Base-by-base conservation (phyloP, 208 protist genomes). In the Acanthamoeba sp. region DNA sequence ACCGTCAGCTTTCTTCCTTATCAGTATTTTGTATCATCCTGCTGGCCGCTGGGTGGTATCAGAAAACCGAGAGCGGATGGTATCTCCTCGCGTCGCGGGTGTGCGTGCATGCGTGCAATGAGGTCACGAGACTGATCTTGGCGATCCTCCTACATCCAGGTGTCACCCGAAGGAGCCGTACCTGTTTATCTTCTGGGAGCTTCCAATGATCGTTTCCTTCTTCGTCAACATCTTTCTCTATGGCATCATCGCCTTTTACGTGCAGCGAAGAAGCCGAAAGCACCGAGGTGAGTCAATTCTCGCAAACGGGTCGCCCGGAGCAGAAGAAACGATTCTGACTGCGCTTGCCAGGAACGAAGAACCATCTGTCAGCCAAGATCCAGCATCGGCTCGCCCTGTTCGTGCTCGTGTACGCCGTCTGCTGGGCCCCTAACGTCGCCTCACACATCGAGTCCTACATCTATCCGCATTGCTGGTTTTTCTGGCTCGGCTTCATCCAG, bases 101-200 rank as follows among this genome's bases (percentile, higher is more conserved):
- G 73, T 84, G 73, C 16, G 48, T n/a, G n/a, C n/a, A n/a, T n/a
- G n/a, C n/a, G n/a, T n/a, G n/a, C n/a, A n/a, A n/a, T n/a, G n/a
- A n/a, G n/a, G n/a, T n/a, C n/a, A n/a, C n/a, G n/a, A n/a, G n/a
- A n/a, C n/a, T n/a, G n/a, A n/a, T n/a, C n/a, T n/a, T n/a, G n/a
- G n/a, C n/a, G n/a, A n/a, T n/a, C n/a, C n/a, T n/a, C 27, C 52
- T 14, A 59, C 12, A 14, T 59, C 14, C 59, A 91, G 84, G 84
- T 91, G 84, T 71, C 84, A 91, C 24, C 84, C 84, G 18, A 73
- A 73, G 84, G 12, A 48, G 48, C 84, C 84, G 9, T 91, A 91
- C 24, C 84, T 52, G 9, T 91, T 91, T 14, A 91, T 91, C 50
- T 91, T 91, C 59, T 91, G 84, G 84, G 84, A 91, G 84, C 59